These are phyloP conservation scores for Byssochlamys sp. DNA, from an alignment of 2,329 filamentous ascomycete genomes.

Conservation along the genomic window DNA sequence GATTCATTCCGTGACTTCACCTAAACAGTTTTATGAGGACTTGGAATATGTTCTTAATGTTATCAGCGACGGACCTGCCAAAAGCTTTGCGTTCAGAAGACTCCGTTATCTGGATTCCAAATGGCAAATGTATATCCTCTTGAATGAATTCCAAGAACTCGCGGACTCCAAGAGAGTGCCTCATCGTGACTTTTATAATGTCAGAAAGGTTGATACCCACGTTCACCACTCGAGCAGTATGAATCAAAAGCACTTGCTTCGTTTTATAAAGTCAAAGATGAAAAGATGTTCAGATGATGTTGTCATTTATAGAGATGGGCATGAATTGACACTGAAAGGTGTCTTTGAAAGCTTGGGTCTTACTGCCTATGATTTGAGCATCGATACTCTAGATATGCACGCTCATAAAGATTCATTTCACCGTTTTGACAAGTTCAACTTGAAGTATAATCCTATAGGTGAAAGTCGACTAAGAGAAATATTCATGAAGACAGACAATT, in stretches of 20 bases:
- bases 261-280: conserved; percentile 99
- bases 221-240: conserved; percentile 98
- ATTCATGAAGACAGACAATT: conserved; percentile 96
- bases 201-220: conserved; percentile 96
- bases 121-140: conserved; percentile 82
- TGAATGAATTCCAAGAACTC: conserved; percentile 96
- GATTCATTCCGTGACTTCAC: conserved; percentile 85
- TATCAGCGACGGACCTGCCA: conserved; percentile 88
- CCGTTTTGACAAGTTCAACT: conserved; percentile 97
- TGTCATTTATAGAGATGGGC: conserved; percentile 83
- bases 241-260: conserved; percentile 96
- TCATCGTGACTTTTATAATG: conserved; percentile 97
- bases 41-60: conserved; percentile 75
- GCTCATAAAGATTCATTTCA: conserved; percentile 97
- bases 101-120: conserved; percentile 93
- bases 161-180: conserved; percentile 96
- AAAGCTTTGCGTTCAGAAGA: conserved; percentile 90
- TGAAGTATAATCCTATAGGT: conserved; percentile 96
- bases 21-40: conserved; percentile 93
- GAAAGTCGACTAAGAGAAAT: conserved; percentile 95
- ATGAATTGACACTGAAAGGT: conserved; percentile 78
- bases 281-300: conserved; percentile 94
- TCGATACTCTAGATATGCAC: conserved; percentile 98
- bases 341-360: conserved; percentile 97
- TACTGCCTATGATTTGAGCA: conserved; percentile 93